These are phyloP conservation scores for Gryganskiella cystojenkinii DNA, from an alignment of 192 early-diverging fungal species.

Conservation along the genomic window DNA sequence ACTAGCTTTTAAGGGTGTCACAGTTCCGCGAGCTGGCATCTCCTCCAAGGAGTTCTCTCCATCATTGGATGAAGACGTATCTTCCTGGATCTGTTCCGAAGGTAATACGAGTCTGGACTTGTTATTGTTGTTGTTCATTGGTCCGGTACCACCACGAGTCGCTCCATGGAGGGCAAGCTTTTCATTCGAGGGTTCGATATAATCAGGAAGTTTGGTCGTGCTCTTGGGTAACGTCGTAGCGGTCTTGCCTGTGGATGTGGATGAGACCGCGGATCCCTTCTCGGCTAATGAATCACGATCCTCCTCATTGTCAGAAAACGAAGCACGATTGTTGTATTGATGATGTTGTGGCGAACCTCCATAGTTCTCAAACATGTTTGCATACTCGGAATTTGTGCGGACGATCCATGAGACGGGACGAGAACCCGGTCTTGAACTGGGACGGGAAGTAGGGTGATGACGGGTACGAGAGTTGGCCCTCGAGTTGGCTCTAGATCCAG, in stretches of 20 bases:
- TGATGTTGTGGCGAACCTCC: slow-evolving; percentile 14
- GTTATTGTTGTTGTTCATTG: no score
- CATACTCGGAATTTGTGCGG: slow-evolving; percentile 40
- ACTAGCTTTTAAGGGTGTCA: slow-evolving; percentile 53
- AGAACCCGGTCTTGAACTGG: slow-evolving; percentile 27
- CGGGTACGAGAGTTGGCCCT: slow-evolving; percentile 15
- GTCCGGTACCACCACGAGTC: slow-evolving; percentile 9
- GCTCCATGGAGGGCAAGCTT: slow-evolving; percentile 24
- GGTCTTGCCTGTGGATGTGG: neutral
- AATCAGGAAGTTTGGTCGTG: slow-evolving; percentile 2
- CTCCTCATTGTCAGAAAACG: slow-evolving; percentile 9
- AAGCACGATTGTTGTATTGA: no score
- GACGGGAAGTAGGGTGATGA: slow-evolving; percentile 10
- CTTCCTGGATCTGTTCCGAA: slow-evolving; percentile 13
- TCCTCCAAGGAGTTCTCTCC: slow-evolving; percentile 7
- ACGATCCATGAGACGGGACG: slow-evolving; percentile 43
- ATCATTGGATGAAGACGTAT: neutral
- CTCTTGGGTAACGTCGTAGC: neutral
- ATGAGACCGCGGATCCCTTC: slow-evolving; percentile 8
- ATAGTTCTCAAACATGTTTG: slow-evolving; percentile 53
- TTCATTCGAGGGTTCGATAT: slow-evolving; percentile 29
- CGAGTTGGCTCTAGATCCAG: neutral
- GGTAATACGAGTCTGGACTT: no score
- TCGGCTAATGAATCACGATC: slow-evolving; percentile 14
- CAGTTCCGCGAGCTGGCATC: slow-evolving; percentile 43